Evolutionary conservation across 768 basidiomycete genomes (phyloP), one percentile per base, ranked within the genome.

Genomic region (Trametes gibbosa): DNA sequence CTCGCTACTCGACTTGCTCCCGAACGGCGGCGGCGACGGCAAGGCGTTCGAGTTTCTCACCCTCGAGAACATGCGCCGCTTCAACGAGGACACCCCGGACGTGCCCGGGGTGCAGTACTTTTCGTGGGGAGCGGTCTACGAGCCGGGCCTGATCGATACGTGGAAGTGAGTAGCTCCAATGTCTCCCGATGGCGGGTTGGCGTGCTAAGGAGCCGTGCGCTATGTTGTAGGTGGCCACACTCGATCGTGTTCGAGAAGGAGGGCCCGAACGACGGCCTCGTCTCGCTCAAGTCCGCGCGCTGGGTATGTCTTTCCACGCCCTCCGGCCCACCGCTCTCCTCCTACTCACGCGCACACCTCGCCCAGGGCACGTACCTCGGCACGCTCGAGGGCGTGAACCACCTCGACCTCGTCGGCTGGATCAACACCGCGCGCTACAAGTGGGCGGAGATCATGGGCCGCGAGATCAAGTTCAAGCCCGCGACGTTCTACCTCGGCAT

Each of bases 381-480:
- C n/a, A 98, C 96, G 2, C 77, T 99, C 19, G 79, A 83, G 37
- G 81, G 89, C 56, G 97, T 97, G 16, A 96, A 92, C 66, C 97
- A 99, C 69, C 82, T 96, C 35, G 92, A 93, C 68, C 82, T 92
- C 37, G 92, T 97, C 12, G 94, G 95, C 6, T 98, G 95, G 96
- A 87, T 93, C 50, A 95, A 95, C 71, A 81, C 85, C 6, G 89
- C 92, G 1, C 78, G 90, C 29, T 96, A 92, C 73, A 92, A 92
- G 68, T 90, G 92, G 83, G 89, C 92, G 0, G 86, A 89, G 67
- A 89, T 95, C 73, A 85, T 83, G 65, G 97, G 95, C 12, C 87
- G 85, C 56, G 88, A 92, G 62, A 93, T 98, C 69, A 84, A 89
- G 58, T 98, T 97, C 77, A 87, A 88, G 56, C 93, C 94, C 2